Percentiles rank a stretch among this genome's conserved stretches.
phyloP scores from a whole-genome alignment of 306 rosid species.

The Medicago truncatula region MtrunA17r5.0-ANR NC_053047.1:8404001-8404500 shows the following conservation, averaged over 20 bases:
- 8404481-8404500: too few species aligned
- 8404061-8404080: too few species aligned
- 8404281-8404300: slow-evolving; percentile 13
- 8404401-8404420: background rate
- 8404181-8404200: slow-evolving; percentile 36
- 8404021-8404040: too few species aligned
- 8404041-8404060: too few species aligned
- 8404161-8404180: slow-evolving; percentile 31
- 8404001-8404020: too few species aligned
- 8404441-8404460: too few species aligned
- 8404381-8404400: background rate
- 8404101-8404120: background rate
- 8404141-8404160: background rate
- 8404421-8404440: too few species aligned
- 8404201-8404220: slow-evolving; percentile 37
- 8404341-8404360: slow-evolving; percentile 29
- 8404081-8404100: too few species aligned
- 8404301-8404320: slow-evolving; percentile 1
- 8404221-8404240: slow-evolving; percentile 17
- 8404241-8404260: slow-evolving; percentile 21
- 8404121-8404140: background rate
- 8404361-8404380: background rate
- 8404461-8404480: too few species aligned
- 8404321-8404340: background rate
- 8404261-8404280: background rate